Evolutionary conservation across 1,284 basidiomycete species (phyloP), one percentile per base, ranked within the genome.

Genomic region (Xerocomus nothofagi): DNA sequence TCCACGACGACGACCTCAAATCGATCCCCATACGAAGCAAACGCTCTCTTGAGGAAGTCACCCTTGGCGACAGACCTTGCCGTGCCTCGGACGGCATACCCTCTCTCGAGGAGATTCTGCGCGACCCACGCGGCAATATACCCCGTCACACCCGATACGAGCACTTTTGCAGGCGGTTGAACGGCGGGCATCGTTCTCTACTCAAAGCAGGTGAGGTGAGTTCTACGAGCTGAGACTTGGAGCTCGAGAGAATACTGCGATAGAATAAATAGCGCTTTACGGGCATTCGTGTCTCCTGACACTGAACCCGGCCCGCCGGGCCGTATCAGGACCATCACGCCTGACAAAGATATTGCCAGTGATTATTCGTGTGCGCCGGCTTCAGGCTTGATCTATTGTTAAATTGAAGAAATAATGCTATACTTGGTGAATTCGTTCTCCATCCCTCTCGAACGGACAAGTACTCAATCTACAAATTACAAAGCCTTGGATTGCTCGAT

Each of bases 71-170:
- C 47, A 14, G 71, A 73, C 33, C 75, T 67, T 17, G 78, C 78
- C 1, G 79, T 79, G 7, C 75, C 79, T 14, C 75, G 69, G 36
- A 82, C 80, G 29, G 67, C 61, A 45, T 68, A 76, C 41, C 65
- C 67, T 17, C 56, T 61, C 39, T 70, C 60, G 14, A 75, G 62
- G 29, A 74, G 54, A 17, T 46, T 56, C 23, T 50, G 58, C 11
- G 67, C 63, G 40, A 73, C 62, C 73, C 73, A 73, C 8, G 62
- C 48, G 8, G 68, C 72, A 32, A 73, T 59, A 47, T 65, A 74
- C 17, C 73, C 73, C 21, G 67, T 72, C 0, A 67, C 71, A 30
- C 73, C 73, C 1, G 71, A 65, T 20, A 74, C 70, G 36, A 73
- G 71, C 4, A 75, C 61, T 53, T 74, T 73, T 46, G 53, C 50